Conservation (phyloP, 2,329 filamentous ascomycete genomes). For the Dactylellina parvicollis region DNA sequence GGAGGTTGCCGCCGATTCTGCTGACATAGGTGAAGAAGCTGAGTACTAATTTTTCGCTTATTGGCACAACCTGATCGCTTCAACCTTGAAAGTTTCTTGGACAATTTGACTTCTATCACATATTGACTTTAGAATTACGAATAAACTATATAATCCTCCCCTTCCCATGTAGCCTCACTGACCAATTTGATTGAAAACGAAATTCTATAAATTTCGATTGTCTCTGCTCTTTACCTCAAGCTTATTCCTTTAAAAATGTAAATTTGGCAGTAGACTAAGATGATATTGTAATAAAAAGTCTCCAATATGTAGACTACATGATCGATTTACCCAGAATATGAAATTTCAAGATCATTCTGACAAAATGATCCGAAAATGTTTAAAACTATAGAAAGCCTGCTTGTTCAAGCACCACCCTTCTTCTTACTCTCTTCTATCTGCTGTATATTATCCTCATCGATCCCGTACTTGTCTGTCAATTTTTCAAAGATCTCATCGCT, state of each 20-base stretch:
- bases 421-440: slow-evolving; percentile 95
- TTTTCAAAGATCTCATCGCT: slow-evolving; percentile 95
- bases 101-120: slow-evolving; percentile 6
- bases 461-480: slow-evolving; percentile 85
- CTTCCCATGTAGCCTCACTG: background rate
- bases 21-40: slow-evolving; percentile 71
- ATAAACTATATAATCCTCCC: background rate
- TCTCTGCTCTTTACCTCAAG: too few relatives aligned
- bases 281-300: too few relatives aligned
- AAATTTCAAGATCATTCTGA: background rate
- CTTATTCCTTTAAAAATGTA: too few relatives aligned
- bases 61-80: background rate
- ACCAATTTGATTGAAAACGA: background rate
- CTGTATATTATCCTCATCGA: slow-evolving; percentile 95
- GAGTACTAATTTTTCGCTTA: slow-evolving; percentile 32
- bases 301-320: too few relatives aligned
- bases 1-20: slow-evolving; percentile 78
- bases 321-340: too few relatives aligned
- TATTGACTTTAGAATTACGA: slow-evolving; percentile 6
- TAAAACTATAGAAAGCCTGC: background rate
- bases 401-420: slow-evolving; percentile 67
- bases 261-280: too few relatives aligned
- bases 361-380: background rate
- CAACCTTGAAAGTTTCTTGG: slow-evolving; percentile 1
- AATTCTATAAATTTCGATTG: background rate